Base-by-base conservation (phyloP, 495 filamentous ascomycete species). In the Xylaria palmicola region DNA sequence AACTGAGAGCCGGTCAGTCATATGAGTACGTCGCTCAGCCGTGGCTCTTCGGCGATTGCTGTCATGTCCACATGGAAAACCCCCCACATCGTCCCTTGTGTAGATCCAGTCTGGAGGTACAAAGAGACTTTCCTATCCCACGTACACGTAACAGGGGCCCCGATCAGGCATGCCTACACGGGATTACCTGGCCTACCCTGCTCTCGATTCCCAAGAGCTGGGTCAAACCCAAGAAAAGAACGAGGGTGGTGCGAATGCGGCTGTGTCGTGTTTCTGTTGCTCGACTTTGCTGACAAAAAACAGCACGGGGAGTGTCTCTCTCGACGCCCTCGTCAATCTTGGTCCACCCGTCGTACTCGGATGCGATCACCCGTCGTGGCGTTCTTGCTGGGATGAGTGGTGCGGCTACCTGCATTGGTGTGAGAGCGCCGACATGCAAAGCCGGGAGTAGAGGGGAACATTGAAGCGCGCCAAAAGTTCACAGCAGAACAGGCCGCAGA, bases 361-460 rank as follows among this genome's bases (percentile, higher is more conserved):
- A 52, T 60, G 57, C 57, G 39, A 48, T 56, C 39, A 39, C 54
- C 48, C 47, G 56, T 40, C 54, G 63, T 66, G 65, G 60, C 48
- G 56, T 49, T 19, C 48, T 58, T 59, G 56, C 43, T 41, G 48
- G 65, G 59, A 63, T 60, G 39, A 63, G 52, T 22, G n/a, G 37
- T 62, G 68, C 68, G 68, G 68, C 65, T 68, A 68, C 51, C 49
- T 66, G 63, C 68, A 66, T 65, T 66, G 59, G 48, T 57, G 51
- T 19, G 36, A 54, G n/a, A 40, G 19, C 39, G 32, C 39, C 39
- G 55, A 32, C 30, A 60, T 67, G 37, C 61, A 64, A 48, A 49
- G 39, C 61, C 32, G 27, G n/a, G 58, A 45, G 39, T 32, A 44
- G 20, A 40, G 32, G 45, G 19, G 51, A 51, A 59, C 30, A 19